Evolutionary conservation across 352 stramenopile genomes (phyloP).

Genomic region (Phytopythium chamaehyphon): DNA sequence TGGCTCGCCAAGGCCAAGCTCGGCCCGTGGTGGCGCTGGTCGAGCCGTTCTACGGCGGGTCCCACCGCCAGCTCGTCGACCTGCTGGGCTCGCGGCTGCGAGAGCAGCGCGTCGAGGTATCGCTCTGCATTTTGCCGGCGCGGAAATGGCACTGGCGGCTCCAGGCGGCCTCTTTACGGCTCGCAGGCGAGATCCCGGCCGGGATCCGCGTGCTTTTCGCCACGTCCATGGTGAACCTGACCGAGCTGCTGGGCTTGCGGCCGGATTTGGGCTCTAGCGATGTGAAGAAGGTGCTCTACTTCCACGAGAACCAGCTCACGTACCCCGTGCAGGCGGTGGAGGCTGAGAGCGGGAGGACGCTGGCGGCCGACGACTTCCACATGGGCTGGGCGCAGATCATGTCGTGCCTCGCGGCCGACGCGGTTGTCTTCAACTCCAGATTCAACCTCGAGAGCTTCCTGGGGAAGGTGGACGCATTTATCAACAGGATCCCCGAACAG

Average conservation of each 20-base stretch:
- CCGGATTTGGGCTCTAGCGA: slow-evolving; percentile 13
- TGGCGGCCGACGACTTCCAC: slow-evolving; percentile 49
- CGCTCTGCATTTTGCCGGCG: slow-evolving; percentile 25
- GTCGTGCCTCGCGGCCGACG: slow-evolving; percentile 41
- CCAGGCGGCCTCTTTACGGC: slow-evolving; percentile 26
- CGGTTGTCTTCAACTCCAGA: slow-evolving; percentile 49
- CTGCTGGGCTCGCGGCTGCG: slow-evolving; percentile 22
- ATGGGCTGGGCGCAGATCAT: slow-evolving; percentile 52
- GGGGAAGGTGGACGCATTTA: slow-evolving; percentile 36
- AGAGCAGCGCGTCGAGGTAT: slow-evolving; percentile 8
- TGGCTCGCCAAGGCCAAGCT: too few relatives aligned
- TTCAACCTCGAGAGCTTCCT: slow-evolving; percentile 40
- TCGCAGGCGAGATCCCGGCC: slow-evolving; percentile 12
- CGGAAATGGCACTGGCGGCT: slow-evolving; percentile 56
- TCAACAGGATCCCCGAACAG: slow-evolving; percentile 47
- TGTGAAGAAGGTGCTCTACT: slow-evolving; percentile 51
- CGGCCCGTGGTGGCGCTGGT: slow-evolving; percentile 24
- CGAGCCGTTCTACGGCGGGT: slow-evolving; percentile 40
- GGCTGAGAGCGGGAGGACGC: slow-evolving; percentile 4
- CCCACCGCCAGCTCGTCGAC: slow-evolving; percentile 47
- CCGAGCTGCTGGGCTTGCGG: slow-evolving; percentile 31
- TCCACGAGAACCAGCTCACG: slow-evolving; percentile 67
- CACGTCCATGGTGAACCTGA: slow-evolving; percentile 41
- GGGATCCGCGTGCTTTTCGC: slow-evolving; percentile 31
- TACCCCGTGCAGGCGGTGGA: slow-evolving; percentile 33